These are phyloP conservation scores for Metschnikowia reukaufii DNA, from an alignment of 805 yeast genomes.

Conservation along the genomic window DNA sequence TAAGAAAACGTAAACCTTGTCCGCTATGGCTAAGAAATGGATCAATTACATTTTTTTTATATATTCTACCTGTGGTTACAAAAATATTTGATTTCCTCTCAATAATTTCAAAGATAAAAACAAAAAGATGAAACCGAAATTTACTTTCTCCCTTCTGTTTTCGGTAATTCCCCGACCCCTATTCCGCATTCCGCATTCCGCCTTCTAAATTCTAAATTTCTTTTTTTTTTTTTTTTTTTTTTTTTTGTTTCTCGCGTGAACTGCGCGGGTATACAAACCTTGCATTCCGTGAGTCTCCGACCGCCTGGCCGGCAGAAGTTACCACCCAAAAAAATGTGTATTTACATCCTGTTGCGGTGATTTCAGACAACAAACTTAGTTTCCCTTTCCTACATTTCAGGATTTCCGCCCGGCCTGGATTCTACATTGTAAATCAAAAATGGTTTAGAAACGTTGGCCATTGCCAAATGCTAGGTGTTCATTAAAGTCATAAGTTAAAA, in stretches of 20 bases:
- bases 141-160: background rate
- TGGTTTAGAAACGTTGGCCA: slow-evolving; percentile 4
- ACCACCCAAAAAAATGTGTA: too few species aligned
- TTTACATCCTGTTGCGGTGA: too few species aligned
- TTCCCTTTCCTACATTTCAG: too few species aligned
- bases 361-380: too few species aligned
- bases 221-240: background rate
- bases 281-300: background rate
- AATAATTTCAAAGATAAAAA: too few species aligned
- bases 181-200: background rate
- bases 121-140: too few species aligned
- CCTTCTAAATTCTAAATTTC: background rate
- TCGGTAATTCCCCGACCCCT: background rate
- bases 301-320: background rate
- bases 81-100: too few species aligned
- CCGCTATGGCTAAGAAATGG: too few species aligned
- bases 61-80: too few species aligned
- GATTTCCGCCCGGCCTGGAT: background rate
- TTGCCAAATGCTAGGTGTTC: slow-evolving; percentile 11
- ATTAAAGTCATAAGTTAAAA: slow-evolving; percentile 11
- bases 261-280: background rate
- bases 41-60: too few species aligned
- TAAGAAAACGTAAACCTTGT: too few species aligned
- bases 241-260: background rate
- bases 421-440: background rate